Conservation (phyloP, 2,329 filamentous ascomycete species). For the Colletotrichum sp. region DNA sequence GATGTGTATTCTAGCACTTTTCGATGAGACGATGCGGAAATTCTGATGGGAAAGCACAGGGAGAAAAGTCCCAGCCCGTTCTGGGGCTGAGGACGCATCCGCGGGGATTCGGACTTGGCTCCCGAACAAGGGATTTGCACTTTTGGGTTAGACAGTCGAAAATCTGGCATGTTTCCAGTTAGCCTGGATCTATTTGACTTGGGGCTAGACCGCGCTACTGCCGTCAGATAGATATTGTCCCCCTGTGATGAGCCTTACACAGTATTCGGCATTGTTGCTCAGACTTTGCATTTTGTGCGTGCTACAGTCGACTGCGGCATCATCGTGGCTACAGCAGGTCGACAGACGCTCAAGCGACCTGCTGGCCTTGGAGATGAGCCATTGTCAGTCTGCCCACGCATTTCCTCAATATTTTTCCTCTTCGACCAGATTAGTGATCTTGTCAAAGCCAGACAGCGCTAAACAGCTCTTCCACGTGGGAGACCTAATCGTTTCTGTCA, state of each 20-base stretch:
- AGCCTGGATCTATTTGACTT: background rate
- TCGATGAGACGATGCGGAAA: background rate
- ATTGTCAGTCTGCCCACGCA: background rate
- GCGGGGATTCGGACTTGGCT: background rate
- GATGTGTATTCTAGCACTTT: background rate
- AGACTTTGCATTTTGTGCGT: background rate
- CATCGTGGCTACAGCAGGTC: background rate
- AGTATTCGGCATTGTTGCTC: background rate
- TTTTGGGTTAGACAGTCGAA: background rate
- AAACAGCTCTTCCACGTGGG: background rate
- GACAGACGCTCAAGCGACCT: background rate
- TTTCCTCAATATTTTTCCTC: background rate
- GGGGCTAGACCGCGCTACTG: background rate
- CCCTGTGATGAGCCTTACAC: background rate
- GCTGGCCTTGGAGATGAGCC: rapidly evolving
- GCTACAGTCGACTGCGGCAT: background rate
- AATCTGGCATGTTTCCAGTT: background rate
- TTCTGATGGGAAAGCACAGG: background rate
- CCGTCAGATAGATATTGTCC: background rate
- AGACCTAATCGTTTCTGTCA: background rate
- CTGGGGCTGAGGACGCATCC: background rate
- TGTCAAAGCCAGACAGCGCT: background rate
- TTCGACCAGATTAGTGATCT: background rate
- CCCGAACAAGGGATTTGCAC: background rate
- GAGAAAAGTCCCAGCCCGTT: background rate